Base-by-base conservation (phyloP, 2,329 filamentous ascomycete genomes). In the Polychaeton citri region DNA sequence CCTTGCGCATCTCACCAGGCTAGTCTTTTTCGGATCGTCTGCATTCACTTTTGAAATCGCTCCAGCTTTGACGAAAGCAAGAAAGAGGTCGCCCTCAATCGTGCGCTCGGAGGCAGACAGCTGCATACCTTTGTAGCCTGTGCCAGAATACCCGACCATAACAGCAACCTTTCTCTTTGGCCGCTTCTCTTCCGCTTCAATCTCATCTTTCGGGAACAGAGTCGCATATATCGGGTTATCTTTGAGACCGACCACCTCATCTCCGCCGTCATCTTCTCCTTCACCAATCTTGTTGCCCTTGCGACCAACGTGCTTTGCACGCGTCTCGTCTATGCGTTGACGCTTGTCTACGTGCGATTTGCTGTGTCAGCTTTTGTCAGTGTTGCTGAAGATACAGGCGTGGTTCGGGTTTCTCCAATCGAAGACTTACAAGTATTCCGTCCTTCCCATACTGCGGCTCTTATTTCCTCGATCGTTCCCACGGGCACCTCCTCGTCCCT, bases 91-190 rank as follows among this genome's bases (percentile, higher is more conserved):
- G 30, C 88, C 83, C 63, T 98, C 90, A 44, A 98, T 96, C 0
- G 88, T 98, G 64, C 86, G 87, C 54, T 94, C 57, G 19, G 47
- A 57, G 30, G 48, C 48, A 17, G 49, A 53, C 39, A 98, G 81
- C 63, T 98, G 90, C 79, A 98, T 92, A 51, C 90, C 90, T 63
- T 85, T 87, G 68, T 98, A 98, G 12, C 90, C 90, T 7, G 85
- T 94, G 34, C 90, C 90, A 5, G 87, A 86, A 60, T 98, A 98
- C 12, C 90, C 90, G 49, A 98, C 79, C 67, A 96, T 66, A 20
- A 98, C 86, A 28, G 88, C 90, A 34, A 95, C 88, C 66, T 98
- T 98, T 60, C 83, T 79, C 71, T 98, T 98, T 17, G 90, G 90
- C 38, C 77, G 76, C 44, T 88, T 78, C 55, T 80, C 79, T 58